A percentile compares a stretch with the other conserved stretches of the same genome.
Evolutionary conservation across 768 basidiomycete genomes (phyloP).

Genomic region (Hysterangium stoloniferum): DNA sequence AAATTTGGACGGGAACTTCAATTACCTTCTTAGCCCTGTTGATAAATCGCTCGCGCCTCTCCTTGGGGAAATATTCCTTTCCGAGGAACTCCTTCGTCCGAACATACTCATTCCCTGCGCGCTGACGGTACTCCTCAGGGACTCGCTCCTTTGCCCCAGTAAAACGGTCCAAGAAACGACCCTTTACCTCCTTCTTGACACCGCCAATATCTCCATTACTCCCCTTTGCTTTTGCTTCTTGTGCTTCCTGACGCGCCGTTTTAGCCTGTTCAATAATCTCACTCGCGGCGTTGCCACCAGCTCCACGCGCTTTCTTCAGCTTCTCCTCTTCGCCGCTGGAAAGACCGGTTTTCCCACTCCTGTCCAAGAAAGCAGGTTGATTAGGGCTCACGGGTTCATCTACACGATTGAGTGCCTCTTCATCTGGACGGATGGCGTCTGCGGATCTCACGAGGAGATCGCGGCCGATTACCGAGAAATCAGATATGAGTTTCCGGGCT

Average conservation of each 20-base stretch:
- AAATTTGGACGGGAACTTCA: neutral
- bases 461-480: slow-evolving; percentile 70
- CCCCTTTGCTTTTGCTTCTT: slow-evolving; percentile 5
- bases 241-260: neutral
- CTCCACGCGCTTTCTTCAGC: neutral
- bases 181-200: slow-evolving; percentile 26
- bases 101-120: slow-evolving; percentile 43
- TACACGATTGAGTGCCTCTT: slow-evolving; percentile 53
- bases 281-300: neutral
- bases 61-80: slow-evolving; percentile 86
- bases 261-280: neutral
- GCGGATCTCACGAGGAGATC: slow-evolving; percentile 78
- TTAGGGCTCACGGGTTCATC: slow-evolving; percentile 64
- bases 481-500: slow-evolving; percentile 79
- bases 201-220: slow-evolving; percentile 25
- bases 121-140: slow-evolving; percentile 61
- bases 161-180: slow-evolving; percentile 22
- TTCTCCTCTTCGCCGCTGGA: neutral
- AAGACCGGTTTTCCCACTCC: neutral
- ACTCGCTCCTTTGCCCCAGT: slow-evolving; percentile 48
- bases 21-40: slow-evolving; percentile 85
- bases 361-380: slow-evolving; percentile 22
- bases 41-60: slow-evolving; percentile 87
- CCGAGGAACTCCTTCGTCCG: slow-evolving; percentile 58
- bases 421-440: slow-evolving; percentile 53